Evolutionary conservation across 163 green algal genomes (phyloP).

Genomic region (Prototheca wickerhamii): DNA sequence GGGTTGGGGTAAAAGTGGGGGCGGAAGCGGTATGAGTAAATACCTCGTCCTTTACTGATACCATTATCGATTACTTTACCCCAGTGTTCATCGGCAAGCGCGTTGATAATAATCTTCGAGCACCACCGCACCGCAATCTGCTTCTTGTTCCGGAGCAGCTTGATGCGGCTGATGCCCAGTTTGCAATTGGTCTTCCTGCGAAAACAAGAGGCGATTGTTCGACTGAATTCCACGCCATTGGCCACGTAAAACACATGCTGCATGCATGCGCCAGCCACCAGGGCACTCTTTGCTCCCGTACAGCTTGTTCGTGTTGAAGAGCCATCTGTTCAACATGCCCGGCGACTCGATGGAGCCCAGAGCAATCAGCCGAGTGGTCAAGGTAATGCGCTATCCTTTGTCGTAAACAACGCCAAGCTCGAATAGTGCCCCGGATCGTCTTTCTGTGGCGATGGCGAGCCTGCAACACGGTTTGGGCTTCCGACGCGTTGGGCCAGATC

Average conservation of each 20-base stretch:
- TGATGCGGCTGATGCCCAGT: conserved; percentile 42
- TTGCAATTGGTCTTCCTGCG: conserved; percentile 49
- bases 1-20: neutral
- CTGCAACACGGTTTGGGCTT: too few relatives aligned
- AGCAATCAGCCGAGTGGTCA: too few relatives aligned
- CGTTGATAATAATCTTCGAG: conserved; percentile 5
- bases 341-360: too few relatives aligned
- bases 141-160: conserved; percentile 51
- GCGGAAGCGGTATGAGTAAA: neutral
- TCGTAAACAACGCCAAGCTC: too few relatives aligned
- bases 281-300: neutral
- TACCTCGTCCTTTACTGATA: neutral
- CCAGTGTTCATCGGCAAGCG: neutral
- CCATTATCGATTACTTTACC: neutral
- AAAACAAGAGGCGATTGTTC: neutral
- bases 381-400: too few relatives aligned
- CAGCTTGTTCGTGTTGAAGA: conserved; percentile 13
- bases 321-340: neutral
- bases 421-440: too few relatives aligned
- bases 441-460: too few relatives aligned
- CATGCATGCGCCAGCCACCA: neutral
- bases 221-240: too few relatives aligned
- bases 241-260: neutral
- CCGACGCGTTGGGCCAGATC: too few relatives aligned
- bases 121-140: conserved; percentile 21